Conservation (phyloP, 306 rosid species). For the Prunus salicina region DNA sequence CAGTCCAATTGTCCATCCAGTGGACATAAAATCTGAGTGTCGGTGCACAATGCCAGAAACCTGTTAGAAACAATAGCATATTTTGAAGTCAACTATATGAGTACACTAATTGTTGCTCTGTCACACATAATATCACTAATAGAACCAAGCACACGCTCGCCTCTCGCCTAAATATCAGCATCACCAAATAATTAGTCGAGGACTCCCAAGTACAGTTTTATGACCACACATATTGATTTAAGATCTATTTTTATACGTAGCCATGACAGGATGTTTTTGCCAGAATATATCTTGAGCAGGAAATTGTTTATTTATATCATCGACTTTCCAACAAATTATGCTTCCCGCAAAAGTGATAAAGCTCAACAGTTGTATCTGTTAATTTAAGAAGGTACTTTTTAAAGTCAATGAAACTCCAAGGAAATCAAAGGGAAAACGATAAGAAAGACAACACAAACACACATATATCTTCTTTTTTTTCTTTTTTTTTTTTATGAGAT, state of each 20-base stretch:
- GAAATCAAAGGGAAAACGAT: not conserved
- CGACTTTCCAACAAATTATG: not conserved
- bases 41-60: no score
- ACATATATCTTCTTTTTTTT: no score
- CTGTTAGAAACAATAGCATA: no score
- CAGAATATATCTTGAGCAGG: not conserved
- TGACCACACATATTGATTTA: not conserved
- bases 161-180: not conserved
- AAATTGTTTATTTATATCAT: not conserved
- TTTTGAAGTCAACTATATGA: no score
- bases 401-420: not conserved
- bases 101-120: no score
- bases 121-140: no score
- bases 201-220: not conserved
- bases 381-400: not conserved
- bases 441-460: no score
- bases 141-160: no score
- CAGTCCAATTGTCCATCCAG: no score
- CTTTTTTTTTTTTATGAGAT: no score
- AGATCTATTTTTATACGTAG: not conserved
- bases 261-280: not conserved
- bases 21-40: no score
- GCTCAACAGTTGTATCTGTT: not conserved
- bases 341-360: not conserved
- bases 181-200: not conserved